A percentile compares a stretch with the other conserved stretches of the same genome.
Conservation (phyloP, 306 rosid species). For the Lathyrus tuberosus region DNA sequence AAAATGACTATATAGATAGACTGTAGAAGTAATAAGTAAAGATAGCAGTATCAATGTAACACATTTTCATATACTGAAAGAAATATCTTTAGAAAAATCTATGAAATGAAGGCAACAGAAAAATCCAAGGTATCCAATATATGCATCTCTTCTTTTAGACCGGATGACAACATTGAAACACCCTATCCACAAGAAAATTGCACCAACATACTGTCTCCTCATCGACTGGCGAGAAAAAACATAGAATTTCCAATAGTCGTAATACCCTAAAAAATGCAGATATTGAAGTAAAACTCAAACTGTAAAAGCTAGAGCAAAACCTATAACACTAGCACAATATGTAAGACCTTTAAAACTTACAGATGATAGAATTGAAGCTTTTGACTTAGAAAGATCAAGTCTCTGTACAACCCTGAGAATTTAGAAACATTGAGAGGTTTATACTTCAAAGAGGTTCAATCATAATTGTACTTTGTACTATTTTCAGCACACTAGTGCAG, state of each 20-base stretch:
- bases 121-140: slow-evolving; percentile 32
- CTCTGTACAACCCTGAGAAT: slow-evolving; percentile 89
- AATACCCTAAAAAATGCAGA: slow-evolving; percentile 61
- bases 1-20: too few species aligned
- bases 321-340: slow-evolving; percentile 32
- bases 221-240: slow-evolving; percentile 86
- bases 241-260: slow-evolving; percentile 78
- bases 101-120: slow-evolving; percentile 23
- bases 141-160: slow-evolving; percentile 85
- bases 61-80: slow-evolving; percentile 16
- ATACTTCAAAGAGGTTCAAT: slow-evolving; percentile 14
- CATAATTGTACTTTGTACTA: too few species aligned
- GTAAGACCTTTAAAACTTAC: slow-evolving; percentile 53
- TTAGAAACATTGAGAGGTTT: slow-evolving; percentile 12
- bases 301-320: slow-evolving; percentile 32
- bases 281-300: slow-evolving; percentile 28
- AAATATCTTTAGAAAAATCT: slow-evolving; percentile 5
- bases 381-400: slow-evolving; percentile 92
- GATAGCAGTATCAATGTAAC: slow-evolving; percentile 12
- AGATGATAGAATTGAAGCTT: slow-evolving; percentile 93
- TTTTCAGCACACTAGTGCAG: too few species aligned
- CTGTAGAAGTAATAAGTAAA: slow-evolving; percentile 29
- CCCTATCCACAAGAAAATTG: slow-evolving; percentile 87
- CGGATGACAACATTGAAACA: slow-evolving; percentile 58
- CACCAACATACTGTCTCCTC: slow-evolving; percentile 95